Conservation (phyloP, 2,329 filamentous ascomycete genomes). For the Alternaria infectoria region DNA sequence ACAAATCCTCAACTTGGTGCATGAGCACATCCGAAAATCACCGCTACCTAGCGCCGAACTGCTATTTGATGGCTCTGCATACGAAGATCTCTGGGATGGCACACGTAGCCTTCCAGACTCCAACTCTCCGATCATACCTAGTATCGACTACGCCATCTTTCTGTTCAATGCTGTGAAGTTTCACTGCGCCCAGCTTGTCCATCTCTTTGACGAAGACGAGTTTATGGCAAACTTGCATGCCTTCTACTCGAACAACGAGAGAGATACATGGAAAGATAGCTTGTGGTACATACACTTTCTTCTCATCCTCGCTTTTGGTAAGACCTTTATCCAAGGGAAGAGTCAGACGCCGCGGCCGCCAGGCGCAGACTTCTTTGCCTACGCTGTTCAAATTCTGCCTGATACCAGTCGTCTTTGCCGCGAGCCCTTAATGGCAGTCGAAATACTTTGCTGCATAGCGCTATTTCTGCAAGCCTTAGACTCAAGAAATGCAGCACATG, state of each 20-base stretch:
- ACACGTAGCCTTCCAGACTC: conserved; percentile 38
- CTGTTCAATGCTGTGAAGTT: conserved; percentile 64
- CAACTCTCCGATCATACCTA: conserved; percentile 54
- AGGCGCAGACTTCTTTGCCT: conserved; percentile 67
- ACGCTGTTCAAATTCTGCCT: conserved; percentile 64
- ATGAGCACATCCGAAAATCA: conserved; percentile 55
- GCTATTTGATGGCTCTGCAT: conserved; percentile 60
- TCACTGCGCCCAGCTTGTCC: conserved; percentile 61
- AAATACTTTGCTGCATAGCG: conserved; percentile 60
- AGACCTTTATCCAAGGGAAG: conserved; percentile 57
- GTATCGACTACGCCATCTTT: conserved; percentile 59
- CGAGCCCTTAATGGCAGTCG: conserved; percentile 55
- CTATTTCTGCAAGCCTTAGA: conserved; percentile 62
- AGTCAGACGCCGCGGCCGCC: conserved; percentile 46
- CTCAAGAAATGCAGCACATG: conserved; percentile 55
- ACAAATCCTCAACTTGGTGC: conserved; percentile 57
- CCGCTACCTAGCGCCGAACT: conserved; percentile 54
- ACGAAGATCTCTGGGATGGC: conserved; percentile 61
- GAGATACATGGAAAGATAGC: conserved; percentile 29
- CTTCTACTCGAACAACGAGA: conserved; percentile 50
- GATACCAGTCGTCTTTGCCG: conserved; percentile 50
- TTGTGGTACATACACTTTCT: conserved; percentile 63
- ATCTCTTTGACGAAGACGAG: conserved; percentile 60
- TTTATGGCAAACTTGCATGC: conserved; percentile 56
- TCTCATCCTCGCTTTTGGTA: conserved; percentile 62